Percentiles rank a stretch among this genome's conserved stretches.
These are phyloP conservation scores for Solanum tarijense DNA, from an alignment of 257 asterid species.

Conservation along the genomic window DNA sequence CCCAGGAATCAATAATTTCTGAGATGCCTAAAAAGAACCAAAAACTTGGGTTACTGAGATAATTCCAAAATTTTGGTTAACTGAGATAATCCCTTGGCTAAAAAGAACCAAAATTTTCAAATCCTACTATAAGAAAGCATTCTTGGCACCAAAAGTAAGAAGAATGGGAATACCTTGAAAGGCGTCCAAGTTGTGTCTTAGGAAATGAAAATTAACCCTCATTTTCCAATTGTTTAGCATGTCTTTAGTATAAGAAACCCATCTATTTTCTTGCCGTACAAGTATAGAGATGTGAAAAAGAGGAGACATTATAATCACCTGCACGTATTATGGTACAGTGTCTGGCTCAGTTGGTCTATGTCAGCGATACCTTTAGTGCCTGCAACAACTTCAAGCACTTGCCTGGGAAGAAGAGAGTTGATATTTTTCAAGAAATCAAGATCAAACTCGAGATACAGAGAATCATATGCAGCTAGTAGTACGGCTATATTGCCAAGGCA, in stretches of 20 bases:
- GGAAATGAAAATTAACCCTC: background rate
- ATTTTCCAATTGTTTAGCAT: background rate
- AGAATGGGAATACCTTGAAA: background rate
- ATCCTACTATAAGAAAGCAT: background rate
- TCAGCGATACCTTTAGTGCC: slow-evolving; percentile 77
- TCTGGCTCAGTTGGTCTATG: slow-evolving; percentile 60
- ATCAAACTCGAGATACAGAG: background rate
- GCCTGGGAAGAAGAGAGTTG: slow-evolving; percentile 29
- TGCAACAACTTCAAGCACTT: slow-evolving; percentile 92
- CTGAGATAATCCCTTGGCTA: background rate
- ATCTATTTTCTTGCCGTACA: background rate
- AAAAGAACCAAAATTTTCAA: background rate
- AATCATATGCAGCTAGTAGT: background rate
- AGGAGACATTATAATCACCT: slow-evolving; percentile 26
- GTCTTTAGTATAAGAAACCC: background rate
- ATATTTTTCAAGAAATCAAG: background rate
- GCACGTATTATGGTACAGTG: slow-evolving; percentile 81
- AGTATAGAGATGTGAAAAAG: background rate
- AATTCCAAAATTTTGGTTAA: background rate
- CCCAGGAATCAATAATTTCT: background rate
- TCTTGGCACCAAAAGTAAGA: background rate
- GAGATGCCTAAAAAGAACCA: background rate
- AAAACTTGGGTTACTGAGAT: background rate
- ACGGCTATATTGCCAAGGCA: background rate
- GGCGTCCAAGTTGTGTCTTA: background rate